phyloP scores from a whole-genome alignment of 78 protist species.

The Dictyostelium discoideum region DNA sequence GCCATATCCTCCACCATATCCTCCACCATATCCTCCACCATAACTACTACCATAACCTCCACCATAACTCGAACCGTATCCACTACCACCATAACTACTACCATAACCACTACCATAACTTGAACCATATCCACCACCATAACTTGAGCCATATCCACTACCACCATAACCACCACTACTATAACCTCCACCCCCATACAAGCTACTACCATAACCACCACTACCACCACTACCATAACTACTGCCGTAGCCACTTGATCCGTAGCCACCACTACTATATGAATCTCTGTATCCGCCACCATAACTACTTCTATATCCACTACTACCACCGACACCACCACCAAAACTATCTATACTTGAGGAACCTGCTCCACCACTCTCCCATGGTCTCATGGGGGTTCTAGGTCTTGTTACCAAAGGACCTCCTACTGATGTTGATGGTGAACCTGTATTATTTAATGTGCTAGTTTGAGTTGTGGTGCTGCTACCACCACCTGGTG shows the following conservation, averaged over 20 bases:
- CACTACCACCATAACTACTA: background rate
- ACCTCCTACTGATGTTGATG: slow-evolving; percentile 12
- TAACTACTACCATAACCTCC: background rate
- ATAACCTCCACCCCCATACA: background rate
- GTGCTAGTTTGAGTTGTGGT: background rate
- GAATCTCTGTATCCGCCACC: slow-evolving; percentile 25
- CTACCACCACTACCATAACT: slow-evolving; percentile 28
- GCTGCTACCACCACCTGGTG: background rate
- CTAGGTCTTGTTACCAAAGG: slow-evolving; percentile 47
- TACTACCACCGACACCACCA: slow-evolving; percentile 17
- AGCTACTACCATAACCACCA: background rate
- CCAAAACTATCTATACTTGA: background rate
- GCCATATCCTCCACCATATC: slow-evolving; percentile 20
- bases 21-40: background rate
- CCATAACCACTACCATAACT: background rate
- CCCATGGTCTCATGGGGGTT: slow-evolving; percentile 76
- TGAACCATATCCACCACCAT: slow-evolving; percentile 2
- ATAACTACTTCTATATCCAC: background rate
- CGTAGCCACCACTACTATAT: slow-evolving; percentile 39
- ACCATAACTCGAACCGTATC: background rate
- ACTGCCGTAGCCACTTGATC: slow-evolving; percentile 49
- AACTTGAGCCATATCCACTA: background rate
- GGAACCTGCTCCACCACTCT: background rate
- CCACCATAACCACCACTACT: background rate
- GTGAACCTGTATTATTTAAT: background rate